phyloP scores from a whole-genome alignment of 1,284 basidiomycete species.

The Cronartium quercuum region DNA sequence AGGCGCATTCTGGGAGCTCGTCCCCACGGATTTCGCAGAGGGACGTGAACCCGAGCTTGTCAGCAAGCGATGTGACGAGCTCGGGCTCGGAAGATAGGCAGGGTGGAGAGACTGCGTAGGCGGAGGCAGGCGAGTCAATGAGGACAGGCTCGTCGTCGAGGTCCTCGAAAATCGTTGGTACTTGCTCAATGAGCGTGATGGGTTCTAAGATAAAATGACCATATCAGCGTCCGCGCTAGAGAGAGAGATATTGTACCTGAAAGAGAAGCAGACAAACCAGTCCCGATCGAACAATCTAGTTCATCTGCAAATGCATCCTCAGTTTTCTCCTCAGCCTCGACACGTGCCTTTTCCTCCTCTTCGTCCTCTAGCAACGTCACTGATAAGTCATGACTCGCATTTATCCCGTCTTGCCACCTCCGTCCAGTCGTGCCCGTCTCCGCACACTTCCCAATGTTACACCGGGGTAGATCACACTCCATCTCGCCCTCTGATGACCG shows the following conservation, averaged over 20 bases:
- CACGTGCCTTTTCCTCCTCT: background rate
- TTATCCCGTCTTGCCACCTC: background rate
- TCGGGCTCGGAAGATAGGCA: too few species aligned
- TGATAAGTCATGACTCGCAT: background rate
- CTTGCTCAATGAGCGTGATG: background rate
- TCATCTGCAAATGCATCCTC: too few species aligned
- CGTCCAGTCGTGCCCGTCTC: background rate
- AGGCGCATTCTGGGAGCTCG: background rate
- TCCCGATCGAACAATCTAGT: background rate
- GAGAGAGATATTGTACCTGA: background rate
- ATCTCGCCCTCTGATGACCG: background rate
- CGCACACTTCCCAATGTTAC: too few species aligned
- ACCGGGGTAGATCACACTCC: too few species aligned
- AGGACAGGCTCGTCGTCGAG: background rate
- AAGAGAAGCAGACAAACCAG: background rate
- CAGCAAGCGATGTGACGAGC: background rate
- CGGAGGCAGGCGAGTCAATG: background rate
- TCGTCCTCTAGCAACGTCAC: background rate
- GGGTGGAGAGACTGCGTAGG: background rate
- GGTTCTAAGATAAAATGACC: background rate
- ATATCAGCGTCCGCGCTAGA: background rate
- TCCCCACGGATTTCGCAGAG: background rate
- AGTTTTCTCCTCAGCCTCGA: background rate
- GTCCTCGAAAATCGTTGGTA: background rate
- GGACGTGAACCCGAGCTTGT: background rate